Percentiles rank a stretch among this genome's conserved stretches.
Evolutionary conservation across 2,329 filamentous ascomycete genomes (phyloP).

Genomic region (Claviceps paspali): DNA sequence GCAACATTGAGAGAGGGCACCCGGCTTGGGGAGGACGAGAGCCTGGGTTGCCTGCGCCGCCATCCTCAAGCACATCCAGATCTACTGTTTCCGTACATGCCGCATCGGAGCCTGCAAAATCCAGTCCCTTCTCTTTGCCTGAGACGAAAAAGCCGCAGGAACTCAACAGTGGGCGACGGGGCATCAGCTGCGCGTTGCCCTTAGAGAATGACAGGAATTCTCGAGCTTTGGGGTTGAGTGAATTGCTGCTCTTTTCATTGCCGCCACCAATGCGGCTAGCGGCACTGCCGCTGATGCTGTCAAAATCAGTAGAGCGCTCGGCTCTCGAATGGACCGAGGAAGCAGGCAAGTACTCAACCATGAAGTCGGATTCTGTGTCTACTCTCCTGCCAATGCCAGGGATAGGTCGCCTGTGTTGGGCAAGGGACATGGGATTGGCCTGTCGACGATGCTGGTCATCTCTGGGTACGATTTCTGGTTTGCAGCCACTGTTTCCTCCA

Average conservation of each 20-base stretch:
- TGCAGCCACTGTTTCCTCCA: no score
- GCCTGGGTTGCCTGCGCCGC: no score
- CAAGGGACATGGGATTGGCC: no score
- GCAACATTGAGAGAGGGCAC: no score
- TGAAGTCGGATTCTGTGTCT: constrained; percentile 7
- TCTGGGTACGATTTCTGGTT: no score
- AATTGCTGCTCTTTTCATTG: constrained; percentile 1
- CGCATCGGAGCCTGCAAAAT: neutral
- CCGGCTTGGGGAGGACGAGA: no score
- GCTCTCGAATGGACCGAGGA: neutral
- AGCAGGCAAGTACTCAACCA: constrained; percentile 3
- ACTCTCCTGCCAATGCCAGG: constrained; percentile 5
- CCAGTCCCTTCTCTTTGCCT: neutral
- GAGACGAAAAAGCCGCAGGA: neutral
- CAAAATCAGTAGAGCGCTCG: neutral
- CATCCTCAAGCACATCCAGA: no score
- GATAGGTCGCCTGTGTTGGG: constrained; percentile 1
- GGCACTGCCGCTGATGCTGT: neutral
- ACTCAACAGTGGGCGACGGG: neutral
- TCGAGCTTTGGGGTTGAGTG: constrained; percentile 9
- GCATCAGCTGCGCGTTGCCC: neutral
- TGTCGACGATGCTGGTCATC: no score
- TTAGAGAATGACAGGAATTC: constrained; percentile 8
- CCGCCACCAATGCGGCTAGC: neutral
- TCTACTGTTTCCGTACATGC: neutral